These are phyloP conservation scores for Helotiales sp. DNA, from an alignment of 2,329 filamentous ascomycete species.

Conservation along the genomic window DNA sequence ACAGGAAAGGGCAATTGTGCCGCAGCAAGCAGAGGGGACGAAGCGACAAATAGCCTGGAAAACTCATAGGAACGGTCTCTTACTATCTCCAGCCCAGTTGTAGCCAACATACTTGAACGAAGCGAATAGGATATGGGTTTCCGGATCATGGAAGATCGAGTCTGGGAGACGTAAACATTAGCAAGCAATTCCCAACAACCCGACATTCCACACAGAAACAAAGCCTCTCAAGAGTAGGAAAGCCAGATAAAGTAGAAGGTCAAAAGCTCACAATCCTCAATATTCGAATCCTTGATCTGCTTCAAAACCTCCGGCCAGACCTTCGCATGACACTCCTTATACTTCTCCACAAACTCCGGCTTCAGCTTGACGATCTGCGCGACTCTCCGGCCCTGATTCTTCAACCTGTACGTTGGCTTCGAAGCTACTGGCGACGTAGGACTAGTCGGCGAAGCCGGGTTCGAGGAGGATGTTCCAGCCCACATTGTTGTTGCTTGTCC, in stretches of 20 bases:
- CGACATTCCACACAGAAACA: background rate
- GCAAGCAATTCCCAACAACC: background rate
- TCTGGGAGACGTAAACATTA: constrained; percentile 52
- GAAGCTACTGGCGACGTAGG: constrained; percentile 20
- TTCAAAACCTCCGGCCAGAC: constrained; percentile 80
- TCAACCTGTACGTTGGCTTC: constrained; percentile 31
- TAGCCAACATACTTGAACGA: constrained; percentile 80
- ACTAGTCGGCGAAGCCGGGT: constrained; percentile 33
- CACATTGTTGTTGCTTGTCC: constrained; percentile 28
- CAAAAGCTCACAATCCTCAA: constrained; percentile 66
- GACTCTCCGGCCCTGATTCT: constrained; percentile 59
- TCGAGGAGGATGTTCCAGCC: constrained; percentile 25
- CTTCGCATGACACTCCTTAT: constrained; percentile 74
- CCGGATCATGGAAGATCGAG: constrained; percentile 73
- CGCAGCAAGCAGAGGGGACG: background rate
- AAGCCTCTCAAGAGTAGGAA: background rate
- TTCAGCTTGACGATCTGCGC: constrained; percentile 77
- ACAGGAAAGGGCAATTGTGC: background rate
- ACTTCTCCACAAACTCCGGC: constrained; percentile 67
- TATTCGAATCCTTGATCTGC: constrained; percentile 77
- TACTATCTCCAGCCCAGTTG: constrained; percentile 70
- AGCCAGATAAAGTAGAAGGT: background rate
- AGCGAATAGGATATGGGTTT: constrained; percentile 69
- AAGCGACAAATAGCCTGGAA: background rate
- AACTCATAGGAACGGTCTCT: constrained; percentile 5